phyloP scores from a whole-genome alignment of 129 eudicot genomes.

The Mikania micrantha region DNA sequence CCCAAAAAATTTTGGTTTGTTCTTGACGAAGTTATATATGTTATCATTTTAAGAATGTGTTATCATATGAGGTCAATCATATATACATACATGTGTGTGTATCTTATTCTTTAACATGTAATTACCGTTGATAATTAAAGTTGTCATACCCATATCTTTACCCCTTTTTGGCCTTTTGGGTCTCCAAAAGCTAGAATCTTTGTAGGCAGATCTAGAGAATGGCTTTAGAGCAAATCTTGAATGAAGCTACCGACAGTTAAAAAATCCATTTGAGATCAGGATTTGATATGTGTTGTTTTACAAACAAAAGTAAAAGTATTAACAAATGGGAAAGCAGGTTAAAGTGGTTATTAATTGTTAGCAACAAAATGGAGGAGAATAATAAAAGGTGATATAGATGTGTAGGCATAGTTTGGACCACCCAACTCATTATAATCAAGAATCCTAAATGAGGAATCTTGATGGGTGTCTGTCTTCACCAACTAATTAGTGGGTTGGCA shows the following conservation, averaged over 20 bases:
- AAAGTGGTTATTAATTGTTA: constrained; percentile 14
- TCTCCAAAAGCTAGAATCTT: constrained; percentile 17
- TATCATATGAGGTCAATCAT: too few species aligned
- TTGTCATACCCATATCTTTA: constrained; percentile 17
- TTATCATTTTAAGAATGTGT: too few species aligned
- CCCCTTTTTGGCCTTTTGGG: constrained; percentile 16
- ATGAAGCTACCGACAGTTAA: constrained; percentile 13
- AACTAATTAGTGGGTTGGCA: constrained; percentile 28
- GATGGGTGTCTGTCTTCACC: constrained; percentile 27
- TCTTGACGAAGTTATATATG: too few species aligned
- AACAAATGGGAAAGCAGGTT: constrained; percentile 11
- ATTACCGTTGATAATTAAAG: constrained; percentile 24
- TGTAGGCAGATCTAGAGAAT: constrained; percentile 16
- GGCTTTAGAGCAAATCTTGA: constrained; percentile 15
- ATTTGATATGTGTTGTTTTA: not conserved
- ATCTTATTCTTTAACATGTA: constrained; percentile 24
- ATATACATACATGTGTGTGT: too few species aligned
- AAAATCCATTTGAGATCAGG: constrained; percentile 3
- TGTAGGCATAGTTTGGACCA: constrained; percentile 39
- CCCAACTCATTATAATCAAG: constrained; percentile 29
- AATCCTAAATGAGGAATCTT: constrained; percentile 20
- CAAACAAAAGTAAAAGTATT: not conserved
- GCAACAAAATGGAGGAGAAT: constrained; percentile 29
- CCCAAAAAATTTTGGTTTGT: too few species aligned
- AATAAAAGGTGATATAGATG: constrained; percentile 27